Base-by-base conservation (phyloP, 306 rosid genomes). In the Lotus japonicus region DNA sequence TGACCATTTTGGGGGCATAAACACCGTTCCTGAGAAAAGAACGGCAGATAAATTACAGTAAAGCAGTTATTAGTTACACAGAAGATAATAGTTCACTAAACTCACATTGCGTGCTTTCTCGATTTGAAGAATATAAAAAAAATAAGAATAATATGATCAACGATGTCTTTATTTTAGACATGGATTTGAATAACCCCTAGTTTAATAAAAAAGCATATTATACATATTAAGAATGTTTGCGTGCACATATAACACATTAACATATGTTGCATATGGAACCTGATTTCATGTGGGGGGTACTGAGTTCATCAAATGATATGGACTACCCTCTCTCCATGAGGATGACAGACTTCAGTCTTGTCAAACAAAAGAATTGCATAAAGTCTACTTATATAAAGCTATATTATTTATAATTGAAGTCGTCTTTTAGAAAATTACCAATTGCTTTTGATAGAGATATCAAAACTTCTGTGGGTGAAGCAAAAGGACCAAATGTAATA, bases 1-100 rank as follows among this genome's bases (percentile, higher is more conserved):
- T 62, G 98, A 77, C 96, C 98, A 92, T 76, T 89, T 92, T 65
- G 96, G 95, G 36, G 98, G 98, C 95, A 92, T 86, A 74, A 86
- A 89, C 26, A 84, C 77, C 49, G 95, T 84, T 48, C 96, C 98
- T 92, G 72, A 60, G 19, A 54, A 51, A 55, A 41, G 46, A 73
- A 61, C 23, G 33, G 33, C 1, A 31, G 7, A 38, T 15, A 53
- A 43, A 21, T 77, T 54, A 43, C 1, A 39, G 36, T 36, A 14
- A 48, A 11, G 21, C 21, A 60, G 31, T 33, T 43, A 26, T 54
- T n/a, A n/a, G n/a, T n/a, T 35, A 48, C 19, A 75, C 7, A 26
- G 38, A 43, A 58, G 28, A 31, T 64, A 42, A 69, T 19, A 80
- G 33, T 35, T 70, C 19, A 11, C 26, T 13, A 26, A 58, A 18